These are phyloP conservation scores for Thermomucor indicae-seudaticae DNA, from an alignment of 371 early-diverging fungal genomes.

Conservation along the genomic window DNA sequence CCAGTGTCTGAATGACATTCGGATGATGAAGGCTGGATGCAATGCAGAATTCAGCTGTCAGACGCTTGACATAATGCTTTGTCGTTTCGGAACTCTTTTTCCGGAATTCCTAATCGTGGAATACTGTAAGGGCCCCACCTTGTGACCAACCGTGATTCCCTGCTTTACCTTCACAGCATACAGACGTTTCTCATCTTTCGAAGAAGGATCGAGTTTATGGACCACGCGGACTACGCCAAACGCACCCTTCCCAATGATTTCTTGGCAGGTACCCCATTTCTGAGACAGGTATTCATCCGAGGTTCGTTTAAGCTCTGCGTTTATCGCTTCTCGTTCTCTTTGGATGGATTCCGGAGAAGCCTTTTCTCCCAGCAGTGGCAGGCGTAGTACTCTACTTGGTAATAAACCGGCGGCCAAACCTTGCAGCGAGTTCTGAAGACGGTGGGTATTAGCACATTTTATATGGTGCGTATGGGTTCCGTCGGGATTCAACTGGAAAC, in stretches of 20 bases:
- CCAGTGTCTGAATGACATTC: slow-evolving; percentile 69
- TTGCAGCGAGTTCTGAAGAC: slow-evolving; percentile 2
- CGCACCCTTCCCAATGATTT: slow-evolving; percentile 48
- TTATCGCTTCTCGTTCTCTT: slow-evolving; percentile 24
- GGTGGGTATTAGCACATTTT: slow-evolving; percentile 1
- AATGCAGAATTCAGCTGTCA: slow-evolving; percentile 73
- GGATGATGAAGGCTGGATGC: slow-evolving; percentile 57
- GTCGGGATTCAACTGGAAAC: slow-evolving; percentile 4
- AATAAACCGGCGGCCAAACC: slow-evolving; percentile 1
- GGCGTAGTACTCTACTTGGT: slow-evolving; percentile 2
- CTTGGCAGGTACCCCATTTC: slow-evolving; percentile 51
- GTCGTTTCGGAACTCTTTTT: slow-evolving; percentile 47
- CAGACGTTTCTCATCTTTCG: slow-evolving; percentile 13
- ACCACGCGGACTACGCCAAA: slow-evolving; percentile 48
- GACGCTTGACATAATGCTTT: slow-evolving; percentile 59
- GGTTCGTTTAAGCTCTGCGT: slow-evolving; percentile 15
- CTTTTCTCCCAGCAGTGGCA: slow-evolving; percentile 25
- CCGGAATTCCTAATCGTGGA: slow-evolving; percentile 71
- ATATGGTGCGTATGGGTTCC: slow-evolving; percentile 12
- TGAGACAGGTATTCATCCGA: slow-evolving; percentile 20
- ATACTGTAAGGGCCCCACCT: too few species aligned
- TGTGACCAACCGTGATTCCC: not conserved
- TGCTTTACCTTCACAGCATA: slow-evolving; percentile 51
- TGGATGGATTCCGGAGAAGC: slow-evolving; percentile 14
- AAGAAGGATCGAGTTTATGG: slow-evolving; percentile 28